A percentile compares a stretch with the other conserved stretches of the same genome.
These are phyloP conservation scores for Triticum dicoccoides DNA, from an alignment of 176 grass and related monocot genomes.

Conservation along the genomic window DNA sequence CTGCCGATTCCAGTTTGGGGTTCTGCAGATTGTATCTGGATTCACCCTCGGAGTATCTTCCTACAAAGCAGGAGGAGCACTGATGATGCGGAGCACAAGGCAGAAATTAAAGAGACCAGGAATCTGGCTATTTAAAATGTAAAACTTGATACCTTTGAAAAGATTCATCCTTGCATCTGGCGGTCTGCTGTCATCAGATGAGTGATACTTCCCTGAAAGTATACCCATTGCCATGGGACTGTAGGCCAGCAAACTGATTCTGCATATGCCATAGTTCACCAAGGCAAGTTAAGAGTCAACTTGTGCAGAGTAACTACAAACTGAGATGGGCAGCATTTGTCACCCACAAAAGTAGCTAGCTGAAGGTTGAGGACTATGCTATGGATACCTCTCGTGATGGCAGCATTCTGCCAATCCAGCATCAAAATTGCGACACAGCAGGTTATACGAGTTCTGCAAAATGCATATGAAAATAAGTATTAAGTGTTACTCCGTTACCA, in stretches of 20 bases:
- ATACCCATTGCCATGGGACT: constrained; percentile 98
- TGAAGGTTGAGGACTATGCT: background rate
- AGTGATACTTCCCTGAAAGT: constrained; percentile 89
- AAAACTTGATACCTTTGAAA: constrained; percentile 58
- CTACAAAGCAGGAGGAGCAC: constrained; percentile 36
- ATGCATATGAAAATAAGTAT: background rate
- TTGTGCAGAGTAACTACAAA: background rate
- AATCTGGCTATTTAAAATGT: background rate
- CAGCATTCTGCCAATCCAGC: constrained; percentile 86
- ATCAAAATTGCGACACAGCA: constrained; percentile 87
- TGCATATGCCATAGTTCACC: constrained; percentile 31
- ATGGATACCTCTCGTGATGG: constrained; percentile 74
- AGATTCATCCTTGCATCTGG: constrained; percentile 83
- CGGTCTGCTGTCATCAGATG: constrained; percentile 22
- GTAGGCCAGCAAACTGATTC: constrained; percentile 80
- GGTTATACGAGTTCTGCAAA: constrained; percentile 79
- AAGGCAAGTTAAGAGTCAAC: background rate
- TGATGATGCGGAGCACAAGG: background rate
- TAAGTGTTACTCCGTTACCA: background rate
- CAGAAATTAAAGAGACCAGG: background rate
- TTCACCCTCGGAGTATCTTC: constrained; percentile 89
- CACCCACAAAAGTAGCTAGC: background rate
- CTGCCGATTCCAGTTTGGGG: constrained; percentile 46
- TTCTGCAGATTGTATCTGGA: constrained; percentile 84
- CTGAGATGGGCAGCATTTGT: background rate